Base-by-base conservation (phyloP, 768 basidiomycete species). In the Tulasnella sp. region DNA sequence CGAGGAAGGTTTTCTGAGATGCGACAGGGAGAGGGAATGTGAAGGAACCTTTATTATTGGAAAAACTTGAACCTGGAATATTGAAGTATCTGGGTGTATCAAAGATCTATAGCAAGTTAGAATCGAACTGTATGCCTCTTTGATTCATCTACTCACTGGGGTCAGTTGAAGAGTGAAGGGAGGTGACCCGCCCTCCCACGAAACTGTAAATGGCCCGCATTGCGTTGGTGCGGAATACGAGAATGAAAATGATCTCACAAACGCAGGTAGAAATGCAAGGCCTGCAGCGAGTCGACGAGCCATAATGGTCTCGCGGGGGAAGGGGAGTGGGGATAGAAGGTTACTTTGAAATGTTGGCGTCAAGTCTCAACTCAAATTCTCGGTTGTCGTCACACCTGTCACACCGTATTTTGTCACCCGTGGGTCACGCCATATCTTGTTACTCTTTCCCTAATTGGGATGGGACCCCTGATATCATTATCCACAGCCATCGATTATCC, bases 181-280 rank as follows among this genome's bases (percentile, higher is more conserved):
- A 29, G 53, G 24, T 4, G 31, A 46, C 15, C 55, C 55, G 19
- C 55, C 55, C 1, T 24, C 28, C 55, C 55, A 56, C 5, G 24
- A 53, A 31, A 56, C 15, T 5, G 55, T 56, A 25, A 56, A 37
- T 9, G 37, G 28, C 15, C 45, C 55, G 37, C 55, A 56, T 37
- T 56, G 53, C 13, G 53, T 40, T 32, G 55, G 55, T n/a, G 52
- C 53, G 10, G 42, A 42, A 31, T 53, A 55, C 1, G 55, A 45
- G 53, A 56, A 56, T 8, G 53, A 54, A 33, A 55, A 55, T 6
- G 45, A 35, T n/a, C n/a, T n/a, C n/a, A n/a, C 37, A 33, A 48
- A 25, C 24, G 25, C 39, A 40, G 19, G 39, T 10, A 25, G n/a
- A n/a, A n/a, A n/a, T n/a, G n/a, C n/a, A n/a, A n/a, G n/a, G n/a